Evolutionary conservation across 2,329 filamentous ascomycete species (phyloP).

Genomic region (Xylaria multiplex): DNA sequence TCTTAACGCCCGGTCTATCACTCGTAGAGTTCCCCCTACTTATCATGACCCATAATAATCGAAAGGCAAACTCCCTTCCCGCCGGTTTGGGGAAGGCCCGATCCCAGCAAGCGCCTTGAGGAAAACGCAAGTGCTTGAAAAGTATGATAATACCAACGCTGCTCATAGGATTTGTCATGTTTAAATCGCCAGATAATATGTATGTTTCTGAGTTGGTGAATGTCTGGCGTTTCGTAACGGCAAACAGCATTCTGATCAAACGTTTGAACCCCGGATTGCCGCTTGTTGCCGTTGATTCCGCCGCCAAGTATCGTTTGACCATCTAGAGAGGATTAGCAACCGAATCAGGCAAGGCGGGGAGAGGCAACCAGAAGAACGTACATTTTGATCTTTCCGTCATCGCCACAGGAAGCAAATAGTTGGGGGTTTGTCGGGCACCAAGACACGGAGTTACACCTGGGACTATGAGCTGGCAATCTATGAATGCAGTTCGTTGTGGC

Average conservation of each 20-base stretch:
- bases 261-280: conserved; percentile 37
- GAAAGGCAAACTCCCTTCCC: conserved; percentile 6
- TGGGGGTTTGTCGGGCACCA: conserved; percentile 88
- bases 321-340: conserved; percentile 45
- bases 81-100: neutral
- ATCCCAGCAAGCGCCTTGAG: conserved; percentile 18
- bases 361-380: conserved; percentile 59
- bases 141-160: conserved; percentile 1
- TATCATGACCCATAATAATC: conserved; percentile 18
- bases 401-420: conserved; percentile 91
- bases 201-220: neutral
- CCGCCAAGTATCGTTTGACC: conserved; percentile 52
- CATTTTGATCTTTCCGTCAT: conserved; percentile 87
- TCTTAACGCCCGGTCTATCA: conserved; percentile 26
- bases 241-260: conserved; percentile 29
- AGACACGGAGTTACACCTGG: conserved; percentile 84
- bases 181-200: conserved; percentile 5
- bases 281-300: conserved; percentile 35
- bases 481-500: conserved; percentile 80
- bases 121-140: conserved; percentile 6
- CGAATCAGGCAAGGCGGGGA: neutral
- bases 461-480: conserved; percentile 76
- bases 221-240: neutral
- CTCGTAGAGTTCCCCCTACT: conserved; percentile 17
- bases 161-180: neutral